Base-by-base conservation (phyloP, 768 basidiomycete genomes). In the Cystofilobasidium ferigula region DNA sequence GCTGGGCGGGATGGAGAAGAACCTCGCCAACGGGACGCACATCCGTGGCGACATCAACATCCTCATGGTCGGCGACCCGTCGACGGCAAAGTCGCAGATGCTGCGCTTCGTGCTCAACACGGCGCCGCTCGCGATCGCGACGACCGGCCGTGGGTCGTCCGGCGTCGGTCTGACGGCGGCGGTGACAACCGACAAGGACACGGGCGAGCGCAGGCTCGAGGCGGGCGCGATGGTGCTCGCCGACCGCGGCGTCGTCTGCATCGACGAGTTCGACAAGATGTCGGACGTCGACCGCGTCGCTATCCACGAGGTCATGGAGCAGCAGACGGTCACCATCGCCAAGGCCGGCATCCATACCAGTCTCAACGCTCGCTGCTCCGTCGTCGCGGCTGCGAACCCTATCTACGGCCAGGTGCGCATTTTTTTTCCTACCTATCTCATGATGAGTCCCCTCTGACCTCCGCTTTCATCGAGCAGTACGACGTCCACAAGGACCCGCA, bases 211-310 rank as follows among this genome's bases (percentile, higher is more conserved):
- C 67, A 81, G 95, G 69, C 82, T 99, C 59, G 95, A 99, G 79
- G 95, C 95, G 4, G 95, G 95, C 51, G 95, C 95, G 16, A 99
- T 99, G 95, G 95, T 99, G 62, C 85, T 99, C 67, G 95, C 95
- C 34, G 95, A 99, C 77, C 85, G 94, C 71, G 95, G 95, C 22
- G 92, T 99, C 26, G 94, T 99, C 53, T 99, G 95, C 76, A 98
- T 99, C 71, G 95, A 99, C 77, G 95, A 99, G 78, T 99, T 99
- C 73, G 95, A 99, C 82, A 99, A 99, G 77, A 98, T 99, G 95
- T 93, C 90, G 32, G 95, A 99, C 74, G 82, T 98, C 70, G 95
- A 99, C 78, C 85, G 95, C 70, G 94, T 98, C 24, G 94, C 95
- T 38, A 99, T 99, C 72, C 95, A 99, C 78, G 95, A 99, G 83